phyloP scores from a whole-genome alignment of 176 grass and related monocot genomes.

The Alopecurus myosuroides region DNA sequence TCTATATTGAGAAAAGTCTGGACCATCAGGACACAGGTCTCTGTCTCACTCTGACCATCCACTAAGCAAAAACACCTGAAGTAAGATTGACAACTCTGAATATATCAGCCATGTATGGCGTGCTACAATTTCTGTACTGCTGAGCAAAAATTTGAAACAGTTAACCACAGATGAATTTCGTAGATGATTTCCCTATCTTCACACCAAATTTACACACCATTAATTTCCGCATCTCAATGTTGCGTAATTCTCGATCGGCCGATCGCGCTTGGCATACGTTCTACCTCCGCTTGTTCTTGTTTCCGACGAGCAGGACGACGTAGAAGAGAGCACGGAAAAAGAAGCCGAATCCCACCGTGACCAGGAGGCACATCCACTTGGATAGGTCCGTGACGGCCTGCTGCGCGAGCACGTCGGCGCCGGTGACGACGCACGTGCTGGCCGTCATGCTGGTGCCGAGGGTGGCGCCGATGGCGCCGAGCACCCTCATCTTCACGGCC shows the following conservation, averaged over 20 bases:
- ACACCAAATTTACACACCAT: neutral
- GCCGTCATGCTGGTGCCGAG: constrained; percentile 31
- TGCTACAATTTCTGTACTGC: neutral
- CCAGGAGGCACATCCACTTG: constrained; percentile 75
- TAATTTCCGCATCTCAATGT: neutral
- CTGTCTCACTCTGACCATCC: neutral
- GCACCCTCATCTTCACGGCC: constrained; percentile 45
- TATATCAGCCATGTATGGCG: neutral
- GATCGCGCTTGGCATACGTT: neutral
- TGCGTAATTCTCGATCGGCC: neutral
- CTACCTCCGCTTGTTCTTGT: constrained; percentile 73
- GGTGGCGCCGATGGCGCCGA: constrained; percentile 38
- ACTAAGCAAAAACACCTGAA: neutral
- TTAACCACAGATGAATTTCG: neutral
- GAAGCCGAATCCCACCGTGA: constrained; percentile 61
- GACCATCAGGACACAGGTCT: neutral
- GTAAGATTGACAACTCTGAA: neutral
- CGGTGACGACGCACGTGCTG: constrained; percentile 55
- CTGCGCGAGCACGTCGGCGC: constrained; percentile 53
- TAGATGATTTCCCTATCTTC: neutral
- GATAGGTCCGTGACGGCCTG: constrained; percentile 55
- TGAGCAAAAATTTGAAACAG: neutral
- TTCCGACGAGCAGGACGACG: constrained; percentile 45
- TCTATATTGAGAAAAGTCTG: constrained; percentile 5
- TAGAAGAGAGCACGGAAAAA: constrained; percentile 70